Evolutionary conservation across 2,329 filamentous ascomycete species (phyloP).

Genomic region (Hypoxylon sp.): DNA sequence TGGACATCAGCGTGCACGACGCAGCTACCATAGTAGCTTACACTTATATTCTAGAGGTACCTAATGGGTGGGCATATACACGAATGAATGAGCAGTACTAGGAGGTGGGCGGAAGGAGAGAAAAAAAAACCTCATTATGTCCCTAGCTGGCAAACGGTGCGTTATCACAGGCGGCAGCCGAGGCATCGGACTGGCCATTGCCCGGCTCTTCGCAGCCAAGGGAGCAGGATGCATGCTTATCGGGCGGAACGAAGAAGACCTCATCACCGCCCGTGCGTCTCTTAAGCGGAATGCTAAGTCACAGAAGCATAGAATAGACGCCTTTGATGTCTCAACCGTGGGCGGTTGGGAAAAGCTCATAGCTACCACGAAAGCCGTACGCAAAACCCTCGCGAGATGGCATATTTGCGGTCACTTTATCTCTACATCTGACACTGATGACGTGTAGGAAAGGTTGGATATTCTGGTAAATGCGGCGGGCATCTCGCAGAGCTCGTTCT

Average conservation of each 20-base stretch:
- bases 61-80: background rate
- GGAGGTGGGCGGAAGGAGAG: conserved; percentile 1
- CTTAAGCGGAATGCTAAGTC: conserved; percentile 46
- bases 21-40: background rate
- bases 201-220: conserved; percentile 73
- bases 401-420: background rate
- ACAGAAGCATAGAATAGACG: conserved; percentile 27
- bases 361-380: conserved; percentile 26
- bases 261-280: conserved; percentile 59
- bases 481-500: conserved; percentile 74
- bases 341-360: conserved; percentile 44
- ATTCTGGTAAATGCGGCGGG: conserved; percentile 87
- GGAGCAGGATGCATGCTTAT: conserved; percentile 74
- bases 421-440: background rate
- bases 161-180: conserved; percentile 80
- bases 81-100: conserved; percentile 1
- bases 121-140: conserved; percentile 22
- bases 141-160: conserved; percentile 65
- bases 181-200: conserved; percentile 79
- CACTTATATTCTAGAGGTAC: background rate
- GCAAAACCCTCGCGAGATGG: conserved; percentile 16
- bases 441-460: conserved; percentile 55
- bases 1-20: background rate
- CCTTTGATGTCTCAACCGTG: conserved; percentile 46
- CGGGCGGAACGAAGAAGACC: conserved; percentile 67